Evolutionary conservation across 2,329 filamentous ascomycete genomes (phyloP).

Genomic region (Exutisphaerella laricina): DNA sequence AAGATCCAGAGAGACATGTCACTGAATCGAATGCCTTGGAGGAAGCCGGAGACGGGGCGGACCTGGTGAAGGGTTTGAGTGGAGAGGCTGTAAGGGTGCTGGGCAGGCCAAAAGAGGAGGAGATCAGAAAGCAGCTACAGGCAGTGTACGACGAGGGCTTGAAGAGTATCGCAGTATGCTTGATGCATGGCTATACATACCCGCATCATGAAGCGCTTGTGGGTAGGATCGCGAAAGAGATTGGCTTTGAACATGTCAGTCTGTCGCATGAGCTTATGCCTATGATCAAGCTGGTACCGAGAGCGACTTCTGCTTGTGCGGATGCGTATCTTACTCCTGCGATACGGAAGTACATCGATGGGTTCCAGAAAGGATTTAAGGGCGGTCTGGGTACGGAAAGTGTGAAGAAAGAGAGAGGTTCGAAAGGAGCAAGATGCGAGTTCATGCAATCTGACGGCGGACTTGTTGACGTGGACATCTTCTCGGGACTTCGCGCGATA

Average conservation of each 20-base stretch:
- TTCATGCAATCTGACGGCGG: constrained; percentile 90
- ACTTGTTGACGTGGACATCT: constrained; percentile 66
- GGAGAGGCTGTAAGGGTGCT: constrained; percentile 70
- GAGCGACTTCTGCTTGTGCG: constrained; percentile 70
- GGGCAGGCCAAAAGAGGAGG: constrained; percentile 53
- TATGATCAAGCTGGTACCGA: constrained; percentile 78
- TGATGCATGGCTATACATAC: constrained; percentile 92
- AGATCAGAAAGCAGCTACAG: constrained; percentile 57
- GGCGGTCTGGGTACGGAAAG: constrained; percentile 73
- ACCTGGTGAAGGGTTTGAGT: constrained; percentile 65
- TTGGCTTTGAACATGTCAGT: constrained; percentile 79
- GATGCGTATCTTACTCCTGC: constrained; percentile 76
- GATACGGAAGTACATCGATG: constrained; percentile 70
- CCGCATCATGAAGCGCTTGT: constrained; percentile 77
- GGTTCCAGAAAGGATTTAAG: constrained; percentile 73
- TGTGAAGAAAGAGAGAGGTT: constrained; percentile 59
- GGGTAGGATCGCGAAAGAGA: constrained; percentile 67
- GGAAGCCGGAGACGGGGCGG: constrained; percentile 41
- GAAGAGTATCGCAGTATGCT: constrained; percentile 76
- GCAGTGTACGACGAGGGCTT: constrained; percentile 65
- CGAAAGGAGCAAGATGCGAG: constrained; percentile 73
- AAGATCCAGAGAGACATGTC: constrained; percentile 65
- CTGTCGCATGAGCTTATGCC: constrained; percentile 75
- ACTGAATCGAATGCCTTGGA: constrained; percentile 52
- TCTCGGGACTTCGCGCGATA: constrained; percentile 80